Evolutionary conservation across 805 yeast genomes (phyloP).

Genomic region (Zygosaccharomyces kombuchaensis): DNA sequence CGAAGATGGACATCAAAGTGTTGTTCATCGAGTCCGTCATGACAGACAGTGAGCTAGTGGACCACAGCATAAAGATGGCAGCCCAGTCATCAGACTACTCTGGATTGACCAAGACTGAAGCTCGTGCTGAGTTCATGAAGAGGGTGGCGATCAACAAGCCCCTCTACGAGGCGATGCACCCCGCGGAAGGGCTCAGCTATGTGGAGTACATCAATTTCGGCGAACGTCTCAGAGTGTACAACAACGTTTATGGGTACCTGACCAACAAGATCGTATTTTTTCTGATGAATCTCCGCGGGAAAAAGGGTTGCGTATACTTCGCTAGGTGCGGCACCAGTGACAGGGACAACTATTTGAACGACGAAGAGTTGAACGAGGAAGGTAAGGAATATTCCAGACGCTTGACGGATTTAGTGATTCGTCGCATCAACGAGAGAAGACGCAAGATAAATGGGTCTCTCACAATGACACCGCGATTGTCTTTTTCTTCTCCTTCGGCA

Average conservation of each 20-base stretch:
- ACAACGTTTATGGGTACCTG: constrained; percentile 81
- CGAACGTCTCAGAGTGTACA: constrained; percentile 71
- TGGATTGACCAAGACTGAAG: constrained; percentile 69
- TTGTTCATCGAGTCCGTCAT: constrained; percentile 85
- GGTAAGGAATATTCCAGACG: constrained; percentile 66
- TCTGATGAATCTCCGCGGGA: constrained; percentile 84
- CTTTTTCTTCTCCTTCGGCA: constrained; percentile 1
- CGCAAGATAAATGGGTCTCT: constrained; percentile 13
- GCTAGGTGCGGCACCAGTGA: constrained; percentile 67
- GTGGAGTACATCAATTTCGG: constrained; percentile 90
- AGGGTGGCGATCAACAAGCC: constrained; percentile 66
- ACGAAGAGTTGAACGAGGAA: constrained; percentile 74
- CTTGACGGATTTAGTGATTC: constrained; percentile 53
- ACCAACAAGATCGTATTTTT: constrained; percentile 88
- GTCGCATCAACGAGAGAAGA: constrained; percentile 31
- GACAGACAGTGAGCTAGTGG: constrained; percentile 64
- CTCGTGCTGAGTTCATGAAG: constrained; percentile 70
- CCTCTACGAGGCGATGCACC: constrained; percentile 66
- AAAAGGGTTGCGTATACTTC: constrained; percentile 86
- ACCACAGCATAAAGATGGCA: constrained; percentile 79
- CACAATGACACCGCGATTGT: constrained; percentile 6
- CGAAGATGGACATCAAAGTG: constrained; percentile 60
- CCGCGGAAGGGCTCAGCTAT: constrained; percentile 56
- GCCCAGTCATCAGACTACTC: constrained; percentile 81
- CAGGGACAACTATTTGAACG: constrained; percentile 57